Evolutionary conservation across 2,329 filamentous ascomycete species (phyloP).

Genomic region (Aspergillus sp.): DNA sequence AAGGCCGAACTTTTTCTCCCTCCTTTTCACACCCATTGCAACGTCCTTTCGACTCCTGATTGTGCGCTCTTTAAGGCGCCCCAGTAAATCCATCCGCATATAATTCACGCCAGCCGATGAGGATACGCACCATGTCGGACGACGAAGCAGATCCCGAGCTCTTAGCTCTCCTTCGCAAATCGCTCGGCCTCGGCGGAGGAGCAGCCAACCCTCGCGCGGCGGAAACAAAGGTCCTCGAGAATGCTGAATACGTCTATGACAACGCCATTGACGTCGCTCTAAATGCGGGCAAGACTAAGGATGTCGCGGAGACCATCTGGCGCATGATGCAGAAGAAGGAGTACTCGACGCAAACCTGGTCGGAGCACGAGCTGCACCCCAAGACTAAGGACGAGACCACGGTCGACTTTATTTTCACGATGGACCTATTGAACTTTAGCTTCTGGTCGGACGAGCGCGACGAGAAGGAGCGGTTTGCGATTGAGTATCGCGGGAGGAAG

Average conservation of each 20-base stretch:
- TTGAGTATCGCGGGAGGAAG: conserved; percentile 70
- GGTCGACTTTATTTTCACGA: conserved; percentile 89
- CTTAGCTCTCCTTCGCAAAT: conserved; percentile 74
- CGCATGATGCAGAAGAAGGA: conserved; percentile 72
- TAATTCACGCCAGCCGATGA: conserved; percentile 2
- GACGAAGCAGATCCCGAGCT: conserved; percentile 87
- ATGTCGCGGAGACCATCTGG: conserved; percentile 72
- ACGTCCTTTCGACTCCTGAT: not conserved
- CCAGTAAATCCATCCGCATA: not conserved
- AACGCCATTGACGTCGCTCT: conserved; percentile 90
- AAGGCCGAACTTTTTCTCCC: not conserved
- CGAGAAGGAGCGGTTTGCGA: conserved; percentile 63
- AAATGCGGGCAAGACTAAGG: conserved; percentile 73
- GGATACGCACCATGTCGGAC: conserved; percentile 63
- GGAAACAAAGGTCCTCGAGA: conserved; percentile 74
- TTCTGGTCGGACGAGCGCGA: conserved; percentile 79
- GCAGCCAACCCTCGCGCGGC: conserved; percentile 50
- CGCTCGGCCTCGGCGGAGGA: conserved; percentile 58
- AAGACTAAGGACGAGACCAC: conserved; percentile 71
- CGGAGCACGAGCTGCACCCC: conserved; percentile 82
- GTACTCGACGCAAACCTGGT: conserved; percentile 82
- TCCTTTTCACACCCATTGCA: not conserved
- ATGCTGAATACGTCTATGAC: conserved; percentile 80
- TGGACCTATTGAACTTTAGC: conserved; percentile 94
- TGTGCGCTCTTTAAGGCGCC: not conserved